Evolutionary conservation across 768 basidiomycete genomes (phyloP), one percentile per base, ranked within the genome.

Genomic region (Psilocybe azurescens): DNA sequence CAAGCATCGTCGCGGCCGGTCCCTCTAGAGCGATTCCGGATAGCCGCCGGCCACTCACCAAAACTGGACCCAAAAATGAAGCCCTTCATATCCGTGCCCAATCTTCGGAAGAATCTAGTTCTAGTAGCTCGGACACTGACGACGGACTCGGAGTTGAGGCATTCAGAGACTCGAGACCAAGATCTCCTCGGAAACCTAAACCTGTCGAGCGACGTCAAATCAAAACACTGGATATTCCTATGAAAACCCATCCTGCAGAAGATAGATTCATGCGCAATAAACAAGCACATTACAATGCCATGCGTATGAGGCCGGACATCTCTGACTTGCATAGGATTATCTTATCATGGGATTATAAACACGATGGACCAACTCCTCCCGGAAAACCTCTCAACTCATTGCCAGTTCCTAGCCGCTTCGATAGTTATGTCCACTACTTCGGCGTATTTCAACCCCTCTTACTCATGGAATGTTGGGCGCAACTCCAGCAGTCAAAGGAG

Each of bases 391-490:
- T 78, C 3, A 54, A 71, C 1, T 69, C 81, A 32, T 53, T 73
- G 11, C 75, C 73, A 16, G 81, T 97, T 7, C 91, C 93, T 0
- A 83, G 87, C 57, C 77, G 72, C 10, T 99, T 98, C 73, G 59
- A 67, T 1, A 82, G 85, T 54, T 84, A 89, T 60, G 72, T 78
- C 1, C 84, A 93, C 18, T 99, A 97, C 73, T 82, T 84, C 46
- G 77, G 77, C 24, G 80, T 90, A 49, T 95, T 97, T 72, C 88
- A 94, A 70, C 95, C 97, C 2, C 81, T 99, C 14, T 77, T 99
- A 29, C 76, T 95, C 18, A 78, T 93, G 60, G 97, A 99, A 75
- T 89, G 93, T 64, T 98, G 97, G 96, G 86, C 90, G 30, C 94
- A 97, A 70, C 83, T 97, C 24, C 70, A 81, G 7, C 87, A 93